phyloP scores from a whole-genome alignment of 768 basidiomycete genomes.

The Lyophyllum decastes region DNA sequence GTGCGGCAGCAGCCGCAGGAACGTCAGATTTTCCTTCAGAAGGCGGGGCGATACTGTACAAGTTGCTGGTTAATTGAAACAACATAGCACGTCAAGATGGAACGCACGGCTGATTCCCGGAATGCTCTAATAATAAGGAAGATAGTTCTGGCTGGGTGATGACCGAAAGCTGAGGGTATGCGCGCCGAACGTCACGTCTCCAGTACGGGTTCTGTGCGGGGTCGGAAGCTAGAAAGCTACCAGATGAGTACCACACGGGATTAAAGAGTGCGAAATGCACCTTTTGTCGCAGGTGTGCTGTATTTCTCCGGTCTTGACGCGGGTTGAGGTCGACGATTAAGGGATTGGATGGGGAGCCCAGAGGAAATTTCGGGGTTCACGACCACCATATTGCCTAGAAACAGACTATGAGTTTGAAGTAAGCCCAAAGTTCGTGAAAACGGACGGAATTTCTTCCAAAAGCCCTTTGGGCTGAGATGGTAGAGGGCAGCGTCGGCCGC shows the following conservation, averaged over 20 bases:
- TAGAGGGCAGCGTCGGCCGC: constrained; percentile 88
- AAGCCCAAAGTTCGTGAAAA: not conserved
- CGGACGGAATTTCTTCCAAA: constrained; percentile 96
- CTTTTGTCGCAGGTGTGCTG: constrained; percentile 86
- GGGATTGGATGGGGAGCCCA: constrained; percentile 75
- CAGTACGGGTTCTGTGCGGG: constrained; percentile 91
- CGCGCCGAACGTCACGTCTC: constrained; percentile 92
- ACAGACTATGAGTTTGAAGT: not conserved
- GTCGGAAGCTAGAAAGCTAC: constrained; percentile 67
- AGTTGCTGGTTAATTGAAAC: not conserved
- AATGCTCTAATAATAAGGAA: constrained; percentile 78
- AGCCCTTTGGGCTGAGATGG: constrained; percentile 85
- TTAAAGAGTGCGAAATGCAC: constrained; percentile 31
- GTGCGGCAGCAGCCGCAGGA: constrained; percentile 42
- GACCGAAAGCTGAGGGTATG: constrained; percentile 89
- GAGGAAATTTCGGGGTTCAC: constrained; percentile 91
- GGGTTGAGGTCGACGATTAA: constrained; percentile 84
- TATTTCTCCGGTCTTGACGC: constrained; percentile 88
- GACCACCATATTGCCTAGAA: constrained; percentile 75
- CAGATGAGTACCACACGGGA: not conserved
- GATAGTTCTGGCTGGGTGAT: constrained; percentile 86
- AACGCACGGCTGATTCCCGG: constrained; percentile 63
- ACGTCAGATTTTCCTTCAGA: constrained; percentile 44
- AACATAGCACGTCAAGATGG: not conserved
- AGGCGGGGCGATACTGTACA: constrained; percentile 55